phyloP scores from a whole-genome alignment of 805 yeast genomes.

The Metschnikowia proteae region DNA sequence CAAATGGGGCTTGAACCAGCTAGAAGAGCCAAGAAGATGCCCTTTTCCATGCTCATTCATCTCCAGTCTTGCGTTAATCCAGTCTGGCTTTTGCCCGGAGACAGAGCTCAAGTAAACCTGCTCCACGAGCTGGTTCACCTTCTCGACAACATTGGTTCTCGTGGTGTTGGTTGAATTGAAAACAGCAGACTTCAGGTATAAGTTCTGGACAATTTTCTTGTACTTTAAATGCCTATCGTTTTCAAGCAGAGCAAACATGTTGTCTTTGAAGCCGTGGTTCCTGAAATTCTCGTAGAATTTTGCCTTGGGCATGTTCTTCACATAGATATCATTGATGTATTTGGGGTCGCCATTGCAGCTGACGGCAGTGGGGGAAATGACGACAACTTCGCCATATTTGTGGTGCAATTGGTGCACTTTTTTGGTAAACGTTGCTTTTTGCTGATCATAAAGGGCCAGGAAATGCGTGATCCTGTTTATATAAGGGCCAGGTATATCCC shows the following conservation, averaged over 20 bases:
- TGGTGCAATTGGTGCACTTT: constrained; percentile 48
- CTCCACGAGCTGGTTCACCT: constrained; percentile 25
- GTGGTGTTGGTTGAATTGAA: constrained; percentile 30
- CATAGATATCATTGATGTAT: constrained; percentile 53
- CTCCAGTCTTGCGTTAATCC: constrained; percentile 30
- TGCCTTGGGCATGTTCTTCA: constrained; percentile 53
- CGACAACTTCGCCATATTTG: constrained; percentile 58
- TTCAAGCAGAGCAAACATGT: constrained; percentile 55
- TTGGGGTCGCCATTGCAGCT: constrained; percentile 51
- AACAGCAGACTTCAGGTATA: constrained; percentile 35
- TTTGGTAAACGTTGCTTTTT: constrained; percentile 42
- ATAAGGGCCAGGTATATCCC: constrained; percentile 57
- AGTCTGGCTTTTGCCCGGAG: constrained; percentile 31
- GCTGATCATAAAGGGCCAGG: constrained; percentile 34
- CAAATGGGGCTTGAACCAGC: constrained; percentile 29
- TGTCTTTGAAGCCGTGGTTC: constrained; percentile 49
- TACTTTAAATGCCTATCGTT: constrained; percentile 31
- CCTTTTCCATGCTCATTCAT: constrained; percentile 36
- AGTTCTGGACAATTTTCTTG: constrained; percentile 29
- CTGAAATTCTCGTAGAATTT: constrained; percentile 56
- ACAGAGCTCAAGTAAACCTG: constrained; percentile 29
- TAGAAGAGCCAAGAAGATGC: constrained; percentile 18
- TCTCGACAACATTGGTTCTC: constrained; percentile 24
- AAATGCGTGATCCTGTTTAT: constrained; percentile 43
- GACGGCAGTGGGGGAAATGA: constrained; percentile 59